A percentile compares a stretch with the other conserved stretches of the same genome.
phyloP scores from a whole-genome alignment of 495 filamentous ascomycete genomes.

The Neurospora sp. region DNA sequence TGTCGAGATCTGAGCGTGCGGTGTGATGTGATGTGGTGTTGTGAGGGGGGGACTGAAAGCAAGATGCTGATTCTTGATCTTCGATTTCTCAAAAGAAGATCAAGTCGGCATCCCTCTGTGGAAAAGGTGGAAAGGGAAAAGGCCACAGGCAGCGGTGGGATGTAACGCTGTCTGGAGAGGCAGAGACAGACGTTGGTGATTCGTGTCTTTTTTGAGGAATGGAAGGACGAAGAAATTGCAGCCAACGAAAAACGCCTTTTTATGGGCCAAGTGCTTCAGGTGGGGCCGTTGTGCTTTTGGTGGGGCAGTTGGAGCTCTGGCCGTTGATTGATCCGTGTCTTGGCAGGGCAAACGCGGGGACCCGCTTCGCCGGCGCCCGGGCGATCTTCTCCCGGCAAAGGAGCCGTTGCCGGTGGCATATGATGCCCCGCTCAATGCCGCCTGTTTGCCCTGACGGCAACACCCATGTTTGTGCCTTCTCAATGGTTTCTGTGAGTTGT shows the following conservation, averaged over 20 bases:
- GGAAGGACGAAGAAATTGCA: constrained; percentile 12
- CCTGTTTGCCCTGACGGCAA: background rate
- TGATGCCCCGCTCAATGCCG: background rate
- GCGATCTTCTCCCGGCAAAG: background rate
- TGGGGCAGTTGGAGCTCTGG: background rate
- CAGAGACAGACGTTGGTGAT: constrained; percentile 12
- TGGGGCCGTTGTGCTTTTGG: background rate
- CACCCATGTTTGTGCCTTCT: background rate
- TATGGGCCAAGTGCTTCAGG: background rate
- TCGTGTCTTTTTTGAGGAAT: constrained; percentile 27
- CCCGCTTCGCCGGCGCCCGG: background rate
- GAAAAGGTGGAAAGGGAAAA: constrained; percentile 5
- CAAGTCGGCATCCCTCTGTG: constrained; percentile 10
- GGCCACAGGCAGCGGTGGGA: constrained; percentile 1
- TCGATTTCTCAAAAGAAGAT: constrained; percentile 13
- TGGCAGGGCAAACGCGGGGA: background rate
- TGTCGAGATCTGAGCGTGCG: background rate
- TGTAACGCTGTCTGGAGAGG: constrained; percentile 7
- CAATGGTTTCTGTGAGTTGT: background rate
- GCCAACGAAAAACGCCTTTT: constrained; percentile 1
- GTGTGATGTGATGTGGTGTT: constrained; percentile 1
- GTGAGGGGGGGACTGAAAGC: background rate
- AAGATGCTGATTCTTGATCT: constrained; percentile 3
- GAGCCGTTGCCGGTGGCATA: background rate
- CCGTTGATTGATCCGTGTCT: background rate